Conservation (phyloP, 2,329 filamentous ascomycete genomes). For the Septoria linicola region DNA sequence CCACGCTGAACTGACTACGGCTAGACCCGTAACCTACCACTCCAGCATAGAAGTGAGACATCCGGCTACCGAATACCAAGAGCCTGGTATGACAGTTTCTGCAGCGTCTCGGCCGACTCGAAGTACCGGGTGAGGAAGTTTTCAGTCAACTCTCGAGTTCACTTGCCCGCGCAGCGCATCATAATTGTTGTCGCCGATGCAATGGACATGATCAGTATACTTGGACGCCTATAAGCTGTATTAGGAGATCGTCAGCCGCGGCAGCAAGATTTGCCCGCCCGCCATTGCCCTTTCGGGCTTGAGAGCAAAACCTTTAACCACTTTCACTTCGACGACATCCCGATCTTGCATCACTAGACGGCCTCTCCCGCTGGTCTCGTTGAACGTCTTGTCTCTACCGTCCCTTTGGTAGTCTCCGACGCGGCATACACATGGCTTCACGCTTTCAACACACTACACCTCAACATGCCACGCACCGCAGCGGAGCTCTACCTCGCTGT, state of each 20-base stretch:
- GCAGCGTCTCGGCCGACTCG: too few relatives aligned
- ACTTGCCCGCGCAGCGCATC: too few relatives aligned
- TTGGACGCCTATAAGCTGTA: too few relatives aligned
- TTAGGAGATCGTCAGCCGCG: background rate
- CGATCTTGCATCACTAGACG: background rate
- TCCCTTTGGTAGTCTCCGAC: background rate
- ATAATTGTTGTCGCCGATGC: too few relatives aligned
- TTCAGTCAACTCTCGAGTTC: too few relatives aligned
- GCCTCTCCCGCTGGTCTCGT: background rate
- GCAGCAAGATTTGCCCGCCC: background rate
- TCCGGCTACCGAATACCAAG: too few relatives aligned
- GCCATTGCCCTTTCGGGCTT: background rate
- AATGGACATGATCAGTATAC: too few relatives aligned
- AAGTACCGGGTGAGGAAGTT: too few relatives aligned
- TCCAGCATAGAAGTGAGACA: too few relatives aligned
- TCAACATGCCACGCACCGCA: background rate
- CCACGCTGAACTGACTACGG: too few relatives aligned
- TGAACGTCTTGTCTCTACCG: background rate
- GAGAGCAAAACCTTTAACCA: background rate
- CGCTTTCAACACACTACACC: background rate
- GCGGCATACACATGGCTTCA: background rate
- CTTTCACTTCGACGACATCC: background rate
- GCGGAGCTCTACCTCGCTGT: background rate
- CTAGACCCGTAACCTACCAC: too few relatives aligned
- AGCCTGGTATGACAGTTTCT: too few relatives aligned